Percentiles rank a stretch among this genome's conserved stretches.
Conservation (phyloP, 805 yeast species). For the Barnettozyma vustinii region DNA sequence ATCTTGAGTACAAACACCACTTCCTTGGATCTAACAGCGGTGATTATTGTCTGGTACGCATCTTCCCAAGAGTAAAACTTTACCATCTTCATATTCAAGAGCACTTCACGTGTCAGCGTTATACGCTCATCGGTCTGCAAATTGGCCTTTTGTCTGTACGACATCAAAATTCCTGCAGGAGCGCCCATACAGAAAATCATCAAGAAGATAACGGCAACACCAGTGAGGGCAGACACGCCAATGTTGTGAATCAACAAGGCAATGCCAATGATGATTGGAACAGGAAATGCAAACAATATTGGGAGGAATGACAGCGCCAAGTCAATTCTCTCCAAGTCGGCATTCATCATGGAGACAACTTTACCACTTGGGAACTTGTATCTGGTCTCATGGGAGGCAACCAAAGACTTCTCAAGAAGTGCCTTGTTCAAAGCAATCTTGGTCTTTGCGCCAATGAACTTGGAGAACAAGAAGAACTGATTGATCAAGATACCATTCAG, state of each 20-base stretch:
- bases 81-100: constrained; percentile 57
- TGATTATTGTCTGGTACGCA: constrained; percentile 54
- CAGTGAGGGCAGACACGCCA: constrained; percentile 65
- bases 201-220: constrained; percentile 42
- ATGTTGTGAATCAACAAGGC: constrained; percentile 55
- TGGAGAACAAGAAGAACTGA: constrained; percentile 54
- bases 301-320: constrained; percentile 61
- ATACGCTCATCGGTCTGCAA: constrained; percentile 59
- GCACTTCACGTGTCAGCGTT: constrained; percentile 48
- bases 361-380: constrained; percentile 58
- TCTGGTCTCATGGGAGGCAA: constrained; percentile 48
- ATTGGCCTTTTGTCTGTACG: constrained; percentile 44
- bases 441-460: constrained; percentile 58
- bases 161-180: constrained; percentile 39
- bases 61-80: constrained; percentile 83
- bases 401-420: constrained; percentile 59
- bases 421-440: constrained; percentile 67
- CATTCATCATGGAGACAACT: constrained; percentile 69
- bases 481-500: constrained; percentile 45
- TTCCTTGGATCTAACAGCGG: constrained; percentile 50
- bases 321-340: constrained; percentile 75
- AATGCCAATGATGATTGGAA: constrained; percentile 51
- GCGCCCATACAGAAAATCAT: constrained; percentile 39
- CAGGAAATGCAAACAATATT: constrained; percentile 43
- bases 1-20: constrained; percentile 47